phyloP scores from a whole-genome alignment of 2,329 filamentous ascomycete species.

The Monosporascus cannonballus region DNA sequence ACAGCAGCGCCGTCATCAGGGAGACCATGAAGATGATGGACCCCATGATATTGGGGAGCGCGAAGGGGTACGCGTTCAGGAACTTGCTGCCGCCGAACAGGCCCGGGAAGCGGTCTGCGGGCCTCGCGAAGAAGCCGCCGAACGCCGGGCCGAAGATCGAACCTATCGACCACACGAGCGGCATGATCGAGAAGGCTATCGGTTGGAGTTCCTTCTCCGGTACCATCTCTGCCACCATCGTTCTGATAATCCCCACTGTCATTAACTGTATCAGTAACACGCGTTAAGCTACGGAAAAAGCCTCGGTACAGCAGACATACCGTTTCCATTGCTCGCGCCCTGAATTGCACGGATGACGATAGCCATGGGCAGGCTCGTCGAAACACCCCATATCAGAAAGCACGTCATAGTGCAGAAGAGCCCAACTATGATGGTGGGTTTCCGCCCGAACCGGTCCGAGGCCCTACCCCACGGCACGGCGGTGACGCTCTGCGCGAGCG shows the following conservation, averaged over 20 bases:
- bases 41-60: constrained; percentile 75
- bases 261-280: constrained; percentile 10
- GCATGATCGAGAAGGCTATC: constrained; percentile 88
- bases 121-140: constrained; percentile 80
- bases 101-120: constrained; percentile 65
- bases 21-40: constrained; percentile 73
- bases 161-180: constrained; percentile 80
- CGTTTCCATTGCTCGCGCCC: constrained; percentile 82
- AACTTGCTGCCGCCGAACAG: constrained; percentile 63
- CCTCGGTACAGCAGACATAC: constrained; percentile 29
- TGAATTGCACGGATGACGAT: constrained; percentile 71
- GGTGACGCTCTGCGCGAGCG: constrained; percentile 63
- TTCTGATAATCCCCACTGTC: constrained; percentile 82
- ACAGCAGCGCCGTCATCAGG: constrained; percentile 66
- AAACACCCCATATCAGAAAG: constrained; percentile 79
- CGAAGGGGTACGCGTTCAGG: constrained; percentile 73
- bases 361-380: constrained; percentile 72
- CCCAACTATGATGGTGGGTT: constrained; percentile 71
- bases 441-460: constrained; percentile 75
- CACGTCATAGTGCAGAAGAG: constrained; percentile 74
- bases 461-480: constrained; percentile 71
- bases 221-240: constrained; percentile 89
- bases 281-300: neutral
- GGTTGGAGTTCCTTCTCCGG: constrained; percentile 82
- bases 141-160: constrained; percentile 83